Percentiles rank a stretch among this genome's conserved stretches.
These are phyloP conservation scores for Pleurotus sapidus DNA, from an alignment of 768 basidiomycete genomes.

Conservation along the genomic window DNA sequence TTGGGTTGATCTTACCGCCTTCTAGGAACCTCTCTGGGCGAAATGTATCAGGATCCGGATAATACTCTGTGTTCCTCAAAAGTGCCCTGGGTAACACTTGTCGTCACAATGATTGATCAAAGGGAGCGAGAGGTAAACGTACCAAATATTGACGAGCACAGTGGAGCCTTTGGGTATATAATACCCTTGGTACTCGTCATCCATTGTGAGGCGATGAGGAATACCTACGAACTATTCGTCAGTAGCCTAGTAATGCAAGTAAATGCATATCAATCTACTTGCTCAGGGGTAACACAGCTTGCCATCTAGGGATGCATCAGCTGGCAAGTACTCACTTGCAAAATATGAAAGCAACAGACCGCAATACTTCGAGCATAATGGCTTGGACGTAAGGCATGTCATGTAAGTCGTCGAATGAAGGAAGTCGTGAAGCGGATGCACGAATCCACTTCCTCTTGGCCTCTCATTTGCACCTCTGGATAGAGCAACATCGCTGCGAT, in stretches of 20 bases:
- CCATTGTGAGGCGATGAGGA: not conserved
- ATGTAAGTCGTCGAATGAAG: slow-evolving; percentile 24
- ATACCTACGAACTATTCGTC: not conserved
- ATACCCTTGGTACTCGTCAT: not conserved
- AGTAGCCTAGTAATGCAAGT: too few species aligned
- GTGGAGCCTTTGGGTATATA: not conserved
- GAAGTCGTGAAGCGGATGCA: slow-evolving; percentile 29
- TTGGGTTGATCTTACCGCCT: too few species aligned
- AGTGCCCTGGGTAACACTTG: too few species aligned
- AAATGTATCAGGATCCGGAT: too few species aligned
- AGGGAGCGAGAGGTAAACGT: not conserved
- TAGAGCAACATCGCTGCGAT: slow-evolving; percentile 31
- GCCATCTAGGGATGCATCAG: not conserved
- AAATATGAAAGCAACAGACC: not conserved
- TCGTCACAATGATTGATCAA: too few species aligned
- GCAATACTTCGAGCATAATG: slow-evolving; percentile 23
- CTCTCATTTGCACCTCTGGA: slow-evolving; percentile 30
- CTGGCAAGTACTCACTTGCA: not conserved
- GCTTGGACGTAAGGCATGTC: slow-evolving; percentile 19
- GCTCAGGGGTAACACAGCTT: not conserved
- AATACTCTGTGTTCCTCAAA: too few species aligned
- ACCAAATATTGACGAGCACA: not conserved
- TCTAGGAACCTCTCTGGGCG: too few species aligned
- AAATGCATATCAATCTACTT: too few species aligned
- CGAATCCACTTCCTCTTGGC: slow-evolving; percentile 27